Evolutionary conservation across 257 asterid genomes (phyloP).

Genomic region (Lantana camara): DNA sequence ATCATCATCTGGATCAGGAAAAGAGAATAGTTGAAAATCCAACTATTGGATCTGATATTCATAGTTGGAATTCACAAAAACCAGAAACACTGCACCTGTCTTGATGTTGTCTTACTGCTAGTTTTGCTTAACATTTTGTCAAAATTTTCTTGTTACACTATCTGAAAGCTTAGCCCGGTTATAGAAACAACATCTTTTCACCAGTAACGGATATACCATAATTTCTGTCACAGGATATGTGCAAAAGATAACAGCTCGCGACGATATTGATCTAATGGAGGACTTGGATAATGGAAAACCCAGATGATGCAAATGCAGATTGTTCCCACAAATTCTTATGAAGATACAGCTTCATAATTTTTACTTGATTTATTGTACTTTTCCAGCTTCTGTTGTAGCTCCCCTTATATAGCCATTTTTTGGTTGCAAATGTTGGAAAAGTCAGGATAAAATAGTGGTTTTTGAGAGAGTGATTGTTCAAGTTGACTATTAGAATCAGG

Average conservation of each 20-base stretch:
- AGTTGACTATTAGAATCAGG: background rate
- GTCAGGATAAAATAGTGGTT: background rate
- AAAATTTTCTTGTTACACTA: too few species aligned
- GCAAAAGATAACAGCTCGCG: slow-evolving; percentile 75
- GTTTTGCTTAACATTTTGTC: too few species aligned
- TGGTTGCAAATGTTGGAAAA: background rate
- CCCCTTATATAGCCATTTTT: slow-evolving; percentile 7
- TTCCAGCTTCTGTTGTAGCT: background rate
- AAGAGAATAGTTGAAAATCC: background rate
- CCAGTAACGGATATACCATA: background rate
- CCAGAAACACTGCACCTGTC: background rate
- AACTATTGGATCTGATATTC: background rate
- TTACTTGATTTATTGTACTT: background rate
- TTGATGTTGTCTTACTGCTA: background rate
- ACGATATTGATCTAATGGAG: slow-evolving; percentile 76
- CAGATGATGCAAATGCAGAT: slow-evolving; percentile 33
- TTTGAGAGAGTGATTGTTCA: background rate
- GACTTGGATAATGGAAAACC: slow-evolving; percentile 74
- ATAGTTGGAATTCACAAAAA: background rate
- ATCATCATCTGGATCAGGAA: background rate
- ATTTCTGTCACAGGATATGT: slow-evolving; percentile 65
- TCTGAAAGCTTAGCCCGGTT: too few species aligned
- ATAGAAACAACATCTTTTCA: background rate
- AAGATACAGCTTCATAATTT: background rate
- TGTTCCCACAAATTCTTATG: background rate